Base-by-base conservation (phyloP, 768 basidiomycete genomes). In the Rhodotorula babjevae region DNA sequence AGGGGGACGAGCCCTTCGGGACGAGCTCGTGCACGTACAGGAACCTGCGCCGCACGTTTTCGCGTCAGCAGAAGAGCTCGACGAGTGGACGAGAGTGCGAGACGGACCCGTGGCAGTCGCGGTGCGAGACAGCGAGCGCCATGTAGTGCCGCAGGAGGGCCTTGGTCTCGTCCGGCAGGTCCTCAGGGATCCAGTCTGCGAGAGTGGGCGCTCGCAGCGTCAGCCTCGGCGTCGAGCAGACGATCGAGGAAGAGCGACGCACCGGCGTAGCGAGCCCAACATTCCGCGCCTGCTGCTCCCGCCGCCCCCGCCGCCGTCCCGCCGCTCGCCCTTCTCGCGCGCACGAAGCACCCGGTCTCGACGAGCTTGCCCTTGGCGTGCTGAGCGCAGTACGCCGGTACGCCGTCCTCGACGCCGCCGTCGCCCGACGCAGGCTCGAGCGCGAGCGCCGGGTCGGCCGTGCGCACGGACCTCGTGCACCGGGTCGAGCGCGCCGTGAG, bases 21-120 rank as follows among this genome's bases (percentile, higher is more conserved):
- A 71, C 33, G 33, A 75, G 64, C 52, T 75, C 69, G 59, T 75
- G 67, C 14, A 71, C 44, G 70, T 75, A 75, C 33, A 75, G 58
- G 52, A 62, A 75, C 11, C 73, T 74, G 52, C 21, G 8, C 2
- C 1, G 9, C 18, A 3, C 47, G 21, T 11, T 33, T 0, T 2
- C 2, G 31, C 14, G 33, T 19, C 23, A 44, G 40, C n/a, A n/a
- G n/a, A n/a, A n/a, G n/a, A n/a, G n/a, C n/a, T n/a, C n/a, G n/a
- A n/a, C n/a, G n/a, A n/a, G n/a, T n/a, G n/a, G n/a, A n/a, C n/a
- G 10, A 12, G 31, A 16, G 18, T 3, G 31, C 19, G 49, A 11
- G 62, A 3, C 33, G 52, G 31, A 71, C 64, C 65, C 65, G 7
- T 29, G 25, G 16, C 29, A 25, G 42, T 67, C 65, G 14, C 46